These are phyloP conservation scores for Talaromyces adpressus DNA, from an alignment of 495 filamentous ascomycete genomes.

Conservation along the genomic window DNA sequence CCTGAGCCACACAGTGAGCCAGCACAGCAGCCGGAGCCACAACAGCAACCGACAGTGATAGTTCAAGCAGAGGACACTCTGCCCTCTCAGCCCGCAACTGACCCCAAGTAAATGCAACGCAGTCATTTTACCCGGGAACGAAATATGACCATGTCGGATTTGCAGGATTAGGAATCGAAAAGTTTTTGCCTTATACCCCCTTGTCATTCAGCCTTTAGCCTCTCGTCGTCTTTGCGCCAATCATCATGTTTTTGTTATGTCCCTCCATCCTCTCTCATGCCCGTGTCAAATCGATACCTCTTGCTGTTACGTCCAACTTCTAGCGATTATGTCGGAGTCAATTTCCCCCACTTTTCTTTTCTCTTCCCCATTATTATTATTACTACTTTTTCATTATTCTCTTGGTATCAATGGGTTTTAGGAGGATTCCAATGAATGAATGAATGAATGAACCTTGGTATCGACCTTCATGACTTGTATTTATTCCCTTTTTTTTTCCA, in stretches of 20 bases:
- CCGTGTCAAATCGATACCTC: neutral
- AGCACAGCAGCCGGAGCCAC: neutral
- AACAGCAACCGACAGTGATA: neutral
- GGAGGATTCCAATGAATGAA: neutral
- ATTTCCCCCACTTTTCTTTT: neutral
- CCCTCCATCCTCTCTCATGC: neutral
- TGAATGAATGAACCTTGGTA: neutral
- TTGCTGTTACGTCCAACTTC: neutral
- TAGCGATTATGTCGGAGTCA: neutral
- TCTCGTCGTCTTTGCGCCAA: neutral
- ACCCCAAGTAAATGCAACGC: neutral
- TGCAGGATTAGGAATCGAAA: neutral
- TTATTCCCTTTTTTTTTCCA: neutral
- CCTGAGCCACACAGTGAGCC: neutral
- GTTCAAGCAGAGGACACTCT: neutral
- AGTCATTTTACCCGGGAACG: neutral
- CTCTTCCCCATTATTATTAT: neutral
- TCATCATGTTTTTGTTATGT: neutral
- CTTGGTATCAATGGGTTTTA: neutral
- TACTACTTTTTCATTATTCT: neutral
- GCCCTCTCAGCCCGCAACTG: neutral
- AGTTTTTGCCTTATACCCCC: conserved; percentile 2
- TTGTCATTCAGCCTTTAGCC: neutral
- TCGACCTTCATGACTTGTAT: neutral
- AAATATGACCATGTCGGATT: neutral